These are phyloP conservation scores for Coemansia guatemalensis DNA, from an alignment of 192 early-diverging fungal genomes.

Conservation along the genomic window DNA sequence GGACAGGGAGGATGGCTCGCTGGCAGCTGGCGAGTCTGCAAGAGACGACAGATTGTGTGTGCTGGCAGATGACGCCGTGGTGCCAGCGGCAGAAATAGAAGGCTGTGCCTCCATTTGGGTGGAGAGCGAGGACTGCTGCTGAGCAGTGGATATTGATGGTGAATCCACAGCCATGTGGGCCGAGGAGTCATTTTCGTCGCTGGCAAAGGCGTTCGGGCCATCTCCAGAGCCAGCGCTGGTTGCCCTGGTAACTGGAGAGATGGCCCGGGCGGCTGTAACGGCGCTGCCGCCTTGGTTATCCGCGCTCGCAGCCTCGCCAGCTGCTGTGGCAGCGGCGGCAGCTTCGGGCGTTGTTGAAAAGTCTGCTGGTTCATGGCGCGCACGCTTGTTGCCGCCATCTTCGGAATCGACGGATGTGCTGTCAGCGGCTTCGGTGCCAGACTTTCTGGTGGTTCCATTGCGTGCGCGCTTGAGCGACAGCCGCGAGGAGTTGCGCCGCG, in stretches of 20 bases:
- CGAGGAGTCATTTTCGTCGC: background rate
- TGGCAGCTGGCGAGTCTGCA: conserved; percentile 9
- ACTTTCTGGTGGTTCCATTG: conserved; percentile 16
- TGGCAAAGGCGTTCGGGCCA: background rate
- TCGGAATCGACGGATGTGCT: conserved; percentile 20
- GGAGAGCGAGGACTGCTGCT: conserved; percentile 3
- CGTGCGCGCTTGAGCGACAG: conserved; percentile 49
- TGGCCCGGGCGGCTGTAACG: background rate
- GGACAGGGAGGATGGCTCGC: conserved; percentile 21
- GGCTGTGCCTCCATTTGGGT: conserved; percentile 6
- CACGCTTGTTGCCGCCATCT: conserved; percentile 37
- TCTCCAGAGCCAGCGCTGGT: background rate
- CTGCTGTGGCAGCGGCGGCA: background rate
- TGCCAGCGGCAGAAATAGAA: conserved; percentile 14
- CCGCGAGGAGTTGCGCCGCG: conserved; percentile 49
- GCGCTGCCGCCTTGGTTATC: background rate
- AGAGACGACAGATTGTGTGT: conserved; percentile 9
- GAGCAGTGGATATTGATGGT: background rate
- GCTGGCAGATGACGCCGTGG: conserved; percentile 12
- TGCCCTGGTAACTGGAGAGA: background rate
- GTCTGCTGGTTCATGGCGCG: conserved; percentile 20
- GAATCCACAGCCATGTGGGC: background rate
- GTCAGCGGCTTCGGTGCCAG: background rate
- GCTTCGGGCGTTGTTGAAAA: background rate
- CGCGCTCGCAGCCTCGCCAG: background rate